Base-by-base conservation (phyloP, 2,329 filamentous ascomycete species). In the Alternaria burnsii region DNA sequence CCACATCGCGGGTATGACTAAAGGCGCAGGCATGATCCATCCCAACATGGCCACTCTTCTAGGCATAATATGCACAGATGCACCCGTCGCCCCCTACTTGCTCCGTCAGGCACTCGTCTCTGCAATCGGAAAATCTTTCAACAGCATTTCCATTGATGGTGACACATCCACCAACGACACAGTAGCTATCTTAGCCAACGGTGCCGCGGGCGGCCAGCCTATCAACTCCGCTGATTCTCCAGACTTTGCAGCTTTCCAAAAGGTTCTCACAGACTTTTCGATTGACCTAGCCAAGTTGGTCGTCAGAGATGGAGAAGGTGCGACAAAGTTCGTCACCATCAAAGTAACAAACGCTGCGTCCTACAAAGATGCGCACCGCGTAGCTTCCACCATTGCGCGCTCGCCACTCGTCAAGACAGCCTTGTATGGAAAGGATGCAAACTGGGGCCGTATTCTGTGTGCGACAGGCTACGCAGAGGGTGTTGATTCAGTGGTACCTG, bases 131-230 rank as follows among this genome's bases (percentile, higher is more conserved):
- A 88, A 89, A 62, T 97, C 92, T 0, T 99, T 98, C 85, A 98
- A 99, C 85, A 91, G 91, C 78, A 97, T 99, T 78, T 96, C 92
- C 63, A 92, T 99, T 62, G 95, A 99, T 78, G 95, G 95, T 61
- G 95, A 98, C 80, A 98, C 94, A 9, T 97, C 92, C 63, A 99
- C 95, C 61, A 99, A 99, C 81, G 95, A 99, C 82, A 98, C 94
- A 0, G 88, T 98, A 28, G 93, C 93, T 5, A 84, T 99, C 56
- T 87, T 99, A n/a, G 94, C 95, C 65, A 99, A 99, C 78, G 95
- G 95, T 63, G 93, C 93, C 18, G 94, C 93, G 0, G 92, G 92
- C 55, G 92, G 92, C 18, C 79, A 85, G 14, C 83, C 87, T 55
- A 85, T 94, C 53, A 78, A 82, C 1, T 83, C 84, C 1, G 81